These are phyloP conservation scores for Bremia lactucae DNA, from an alignment of 352 stramenopile genomes.

Conservation along the genomic window DNA sequence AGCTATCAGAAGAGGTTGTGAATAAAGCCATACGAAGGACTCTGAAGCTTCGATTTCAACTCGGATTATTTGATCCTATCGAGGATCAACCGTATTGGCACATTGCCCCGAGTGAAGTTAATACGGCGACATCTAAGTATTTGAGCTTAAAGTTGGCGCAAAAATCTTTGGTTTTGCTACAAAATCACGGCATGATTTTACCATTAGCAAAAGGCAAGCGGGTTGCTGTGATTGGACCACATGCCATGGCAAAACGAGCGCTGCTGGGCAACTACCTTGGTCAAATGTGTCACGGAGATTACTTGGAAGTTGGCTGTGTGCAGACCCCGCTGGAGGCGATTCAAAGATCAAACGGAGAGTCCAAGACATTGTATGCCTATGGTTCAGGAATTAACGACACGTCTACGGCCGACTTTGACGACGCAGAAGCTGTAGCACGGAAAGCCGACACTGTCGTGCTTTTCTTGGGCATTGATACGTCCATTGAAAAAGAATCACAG, in stretches of 20 bases:
- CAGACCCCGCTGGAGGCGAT: conserved; percentile 67
- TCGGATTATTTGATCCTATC: conserved; percentile 88
- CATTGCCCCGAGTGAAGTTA: conserved; percentile 55
- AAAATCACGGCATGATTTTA: conserved; percentile 76
- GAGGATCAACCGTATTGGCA: conserved; percentile 77
- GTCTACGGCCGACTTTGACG: conserved; percentile 41
- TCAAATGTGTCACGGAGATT: conserved; percentile 74
- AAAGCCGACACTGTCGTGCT: conserved; percentile 53
- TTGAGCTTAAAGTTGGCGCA: conserved; percentile 65
- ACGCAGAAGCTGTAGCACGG: conserved; percentile 28
- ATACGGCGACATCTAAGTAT: conserved; percentile 44
- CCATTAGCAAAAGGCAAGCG: conserved; percentile 47
- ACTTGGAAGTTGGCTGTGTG: conserved; percentile 51
- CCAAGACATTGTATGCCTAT: conserved; percentile 24
- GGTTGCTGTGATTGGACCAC: conserved; percentile 74
- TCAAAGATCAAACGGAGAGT: conserved; percentile 23
- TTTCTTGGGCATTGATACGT: conserved; percentile 75
- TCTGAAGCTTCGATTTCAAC: conserved; percentile 82
- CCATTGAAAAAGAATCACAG: conserved; percentile 58
- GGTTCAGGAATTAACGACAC: conserved; percentile 58
- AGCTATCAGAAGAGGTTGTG: conserved; percentile 35
- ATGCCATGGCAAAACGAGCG: conserved; percentile 41
- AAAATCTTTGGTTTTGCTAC: conserved; percentile 89
- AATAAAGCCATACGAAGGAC: conserved; percentile 54
- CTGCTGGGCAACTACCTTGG: conserved; percentile 83